Conservation (phyloP, 164 flowering plant species). For the Buxus sempervirens region DNA sequence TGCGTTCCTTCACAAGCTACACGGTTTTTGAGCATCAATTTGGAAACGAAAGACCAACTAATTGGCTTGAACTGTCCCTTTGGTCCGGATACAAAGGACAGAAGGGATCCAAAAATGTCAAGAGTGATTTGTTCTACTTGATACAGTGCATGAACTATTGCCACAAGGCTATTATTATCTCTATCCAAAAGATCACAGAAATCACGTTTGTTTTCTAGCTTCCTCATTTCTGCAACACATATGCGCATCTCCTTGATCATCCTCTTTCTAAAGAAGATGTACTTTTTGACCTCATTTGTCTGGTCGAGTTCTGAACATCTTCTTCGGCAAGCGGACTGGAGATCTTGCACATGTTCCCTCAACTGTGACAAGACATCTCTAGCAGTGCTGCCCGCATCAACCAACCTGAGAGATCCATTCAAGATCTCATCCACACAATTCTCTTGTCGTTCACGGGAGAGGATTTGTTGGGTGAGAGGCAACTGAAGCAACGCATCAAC, state of each 20-base stretch:
- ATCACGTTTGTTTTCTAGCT: conserved; percentile 13
- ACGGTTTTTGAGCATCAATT: neutral
- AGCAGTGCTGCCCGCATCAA: conserved; percentile 40
- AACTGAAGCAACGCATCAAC: conserved; percentile 47
- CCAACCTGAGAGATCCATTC: conserved; percentile 39
- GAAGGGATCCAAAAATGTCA: neutral
- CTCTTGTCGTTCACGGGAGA: conserved; percentile 25
- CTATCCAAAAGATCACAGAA: neutral
- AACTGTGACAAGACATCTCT: conserved; percentile 38
- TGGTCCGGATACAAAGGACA: conserved; percentile 8
- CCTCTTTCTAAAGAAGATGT: conserved; percentile 30
- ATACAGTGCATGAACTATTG: conserved; percentile 2
- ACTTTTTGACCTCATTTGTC: conserved; percentile 18
- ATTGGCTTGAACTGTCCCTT: conserved; percentile 1
- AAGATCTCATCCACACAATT: conserved; percentile 35
- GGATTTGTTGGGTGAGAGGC: conserved; percentile 23
- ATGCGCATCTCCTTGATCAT: conserved; percentile 35
- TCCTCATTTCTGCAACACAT: conserved; percentile 34
- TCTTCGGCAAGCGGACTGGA: conserved; percentile 31
- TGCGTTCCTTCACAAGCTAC: neutral
- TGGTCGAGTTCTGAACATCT: conserved; percentile 10
- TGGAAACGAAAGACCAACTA: conserved; percentile 20
- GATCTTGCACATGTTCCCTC: conserved; percentile 37
- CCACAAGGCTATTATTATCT: neutral
- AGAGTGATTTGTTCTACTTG: conserved; percentile 16